Evolutionary conservation across 106 monocot species (phyloP), one percentile per base, ranked within the genome.

Genomic region (Platanthera zijinensis): DNA sequence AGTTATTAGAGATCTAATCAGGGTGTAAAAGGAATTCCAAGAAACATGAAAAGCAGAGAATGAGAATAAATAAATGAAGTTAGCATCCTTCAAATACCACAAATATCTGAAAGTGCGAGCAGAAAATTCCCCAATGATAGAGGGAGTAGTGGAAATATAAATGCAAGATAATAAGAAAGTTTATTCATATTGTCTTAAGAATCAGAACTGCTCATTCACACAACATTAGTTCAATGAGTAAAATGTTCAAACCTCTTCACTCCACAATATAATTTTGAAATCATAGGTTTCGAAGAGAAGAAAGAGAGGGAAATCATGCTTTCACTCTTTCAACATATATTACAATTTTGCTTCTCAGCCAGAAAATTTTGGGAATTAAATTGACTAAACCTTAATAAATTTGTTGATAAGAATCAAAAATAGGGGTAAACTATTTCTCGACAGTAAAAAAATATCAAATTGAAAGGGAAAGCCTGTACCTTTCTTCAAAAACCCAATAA

Each of bases 51-150:
- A 63, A 51, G 73, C 10, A 67, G 83, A 74, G 75, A 71, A 77
- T 22, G 86, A 51, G 78, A 86, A 61, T 1, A 71, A 56, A 56
- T 70, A 80, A 77, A 62, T 69, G 70, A 71, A 68, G 15, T 64
- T 32, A 14, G 84, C 81, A 86, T 83, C 72, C 76, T 80, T 79
- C n/a, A 63, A 64, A 76, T 81, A 87, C 92, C 92, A 92, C 92
- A 92, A 87, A 89, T 89, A 80, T 79, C 73, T 85, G 80, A 87
- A 92, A 89, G 89, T 92, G 92, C 83, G 85, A 92, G 89, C 69
- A 72, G 75, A 78, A 57, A 50, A 48, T 73, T 57, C 80, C 81
- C 39, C 79, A 76, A 80, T 19, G 85, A 78, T 72, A 76, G 92
- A 89, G 89, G 89, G 92, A 92, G 92, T 92, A 85, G 83, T 84